A percentile compares a stretch with the other conserved stretches of the same genome.
phyloP scores from a whole-genome alignment of 805 yeast genomes.

The Kregervanrija pseudodelftensis region DNA sequence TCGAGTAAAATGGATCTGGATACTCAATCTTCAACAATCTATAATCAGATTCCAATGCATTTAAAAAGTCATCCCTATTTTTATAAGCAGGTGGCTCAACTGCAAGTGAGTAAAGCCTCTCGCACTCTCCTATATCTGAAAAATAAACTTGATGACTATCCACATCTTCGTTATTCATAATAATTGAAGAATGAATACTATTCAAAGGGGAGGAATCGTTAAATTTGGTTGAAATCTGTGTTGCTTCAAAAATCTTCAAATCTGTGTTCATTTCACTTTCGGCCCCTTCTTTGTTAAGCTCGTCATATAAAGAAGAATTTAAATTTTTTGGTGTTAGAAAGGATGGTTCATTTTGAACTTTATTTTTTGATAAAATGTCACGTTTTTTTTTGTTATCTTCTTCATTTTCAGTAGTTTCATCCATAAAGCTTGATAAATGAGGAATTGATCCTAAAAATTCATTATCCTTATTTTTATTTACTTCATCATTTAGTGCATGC shows the following conservation, averaged over 20 bases:
- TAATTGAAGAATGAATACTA: background rate
- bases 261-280: conserved; percentile 6
- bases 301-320: background rate
- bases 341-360: no score
- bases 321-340: no score
- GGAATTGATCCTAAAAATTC: conserved; percentile 19
- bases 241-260: conserved; percentile 9
- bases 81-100: conserved; percentile 14
- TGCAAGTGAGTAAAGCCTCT: background rate
- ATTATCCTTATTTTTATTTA: no score
- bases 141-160: no score
- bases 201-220: background rate
- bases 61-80: conserved; percentile 14
- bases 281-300: conserved; percentile 2
- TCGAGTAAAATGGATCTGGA: conserved; percentile 56
- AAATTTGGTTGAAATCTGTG: conserved; percentile 8
- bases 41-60: conserved; percentile 30
- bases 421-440: conserved; percentile 7
- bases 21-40: conserved; percentile 50
- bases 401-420: no score
- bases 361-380: no score
- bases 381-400: no score
- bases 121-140: background rate
- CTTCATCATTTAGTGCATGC: conserved; percentile 15
- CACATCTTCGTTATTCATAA: no score